Evolutionary conservation across 2,329 filamentous ascomycete species (phyloP), one percentile per base, ranked within the genome.

Genomic region (Diaporthe eres): DNA sequence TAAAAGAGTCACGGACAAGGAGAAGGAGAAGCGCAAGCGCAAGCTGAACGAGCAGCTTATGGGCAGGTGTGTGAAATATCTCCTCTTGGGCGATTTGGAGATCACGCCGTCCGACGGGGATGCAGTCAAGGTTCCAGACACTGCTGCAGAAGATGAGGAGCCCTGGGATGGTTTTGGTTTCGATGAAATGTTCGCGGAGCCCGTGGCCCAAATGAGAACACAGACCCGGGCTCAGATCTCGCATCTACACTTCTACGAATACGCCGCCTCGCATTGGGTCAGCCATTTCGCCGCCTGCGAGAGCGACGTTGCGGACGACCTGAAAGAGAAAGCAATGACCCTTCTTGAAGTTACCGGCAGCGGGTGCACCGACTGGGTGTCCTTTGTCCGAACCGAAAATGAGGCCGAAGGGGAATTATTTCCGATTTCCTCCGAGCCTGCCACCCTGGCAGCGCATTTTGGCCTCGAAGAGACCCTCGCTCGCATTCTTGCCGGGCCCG

Each of bases 351-450:
- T 37, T 10, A 15, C 6, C 8, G 22, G 19, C 12, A 68, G 44
- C 63, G 63, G 31, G 7, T 68, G 63, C 31, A 68, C 44, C 19
- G 63, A 68, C 22, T 68, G 63, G 63, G 63, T 68, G 13, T 51
- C 63, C 3, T 68, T 51, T 31, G 25, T 68, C 31, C 63, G 63
- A 17, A 37, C 63, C 3, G 63, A 68, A 37, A 68, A 37, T 8
- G 31, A 51, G 31, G 63, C 63, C 63, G 44, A 68, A 8, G 63
- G 44, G 12, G 63, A 68, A 12, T 15, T 8, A 3, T 68, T 68
- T 19, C 63, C 63, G 7, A 34, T 2, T 25, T 68, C 63, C 19
- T 68, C 63, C 17, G 44, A 68, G 22, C 44, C 63, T 25, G 31
- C 22, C 28, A 53, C 44, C 31, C 15, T 68, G 2, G 31, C 44